Base-by-base conservation (phyloP, 2,329 filamentous ascomycete genomes). In the Ophiocordyceps polyrhachis-furcata region DNA sequence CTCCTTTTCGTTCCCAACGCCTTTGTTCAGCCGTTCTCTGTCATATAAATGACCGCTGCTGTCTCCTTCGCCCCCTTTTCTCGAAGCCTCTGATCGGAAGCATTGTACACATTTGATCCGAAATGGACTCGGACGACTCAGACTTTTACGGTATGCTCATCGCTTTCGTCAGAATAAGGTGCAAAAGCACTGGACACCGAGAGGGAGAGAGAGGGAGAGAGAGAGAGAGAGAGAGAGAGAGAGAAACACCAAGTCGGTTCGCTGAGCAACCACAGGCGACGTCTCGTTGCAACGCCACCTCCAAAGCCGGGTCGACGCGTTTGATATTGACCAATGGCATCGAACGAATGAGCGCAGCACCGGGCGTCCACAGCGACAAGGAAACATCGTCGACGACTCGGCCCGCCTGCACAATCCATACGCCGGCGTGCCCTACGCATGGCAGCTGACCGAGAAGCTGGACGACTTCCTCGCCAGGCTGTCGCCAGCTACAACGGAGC, bases 401-500 rank as follows among this genome's bases (percentile, higher is more conserved):
- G 49, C 59, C 0, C 58, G 57, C 23, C 58, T 73, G 2, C 68
- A 75, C 60, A 83, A 84, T 54, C 69, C 70, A 2, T 77, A 76
- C 50, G 67, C 74, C 46, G 74, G 71, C 31, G 47, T 67, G 1
- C 44, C 58, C 4, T 68, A 67, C 49, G 77, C 73, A 23, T 77
- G 79, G 66, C 80, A 81, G 56, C 65, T 79, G 25, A 64, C 64
- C 1, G 83, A 88, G 55, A 71, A 71, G 0, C 62, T 82, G 1
- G 60, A 73, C 8, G 69, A 71, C 1, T 93, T 93, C 52, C 60
- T 91, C 2, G 48, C 62, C 9, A 76, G 84, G 9, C 65, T 88
- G 0, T 80, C 81, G 0, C 83, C 85, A 0, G 69, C 71, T 4
- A 79, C 71, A 1, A 83, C 78, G 1, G 59, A 65, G 2, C 57